Evolutionary conservation across 306 rosid genomes (phyloP).

Genomic region (Casuarina cunninghamiana): DNA sequence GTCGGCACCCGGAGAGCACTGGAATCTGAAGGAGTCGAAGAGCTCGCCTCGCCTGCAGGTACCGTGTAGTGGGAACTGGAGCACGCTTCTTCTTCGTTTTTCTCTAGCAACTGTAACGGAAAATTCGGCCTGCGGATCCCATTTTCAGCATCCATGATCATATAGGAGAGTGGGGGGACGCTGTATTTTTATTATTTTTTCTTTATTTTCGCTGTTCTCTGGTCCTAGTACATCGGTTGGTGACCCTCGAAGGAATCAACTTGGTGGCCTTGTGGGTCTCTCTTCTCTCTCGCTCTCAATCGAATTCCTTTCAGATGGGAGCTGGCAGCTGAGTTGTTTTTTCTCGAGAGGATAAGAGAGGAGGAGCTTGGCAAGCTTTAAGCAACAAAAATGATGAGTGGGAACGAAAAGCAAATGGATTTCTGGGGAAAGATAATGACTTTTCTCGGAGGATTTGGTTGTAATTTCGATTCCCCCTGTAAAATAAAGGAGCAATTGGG

Average conservation of each 20-base stretch:
- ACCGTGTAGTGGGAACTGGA: slow-evolving; percentile 35
- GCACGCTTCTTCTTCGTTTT: slow-evolving; percentile 46
- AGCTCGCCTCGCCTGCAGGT: slow-evolving; percentile 4
- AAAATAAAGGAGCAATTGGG: slow-evolving; percentile 11
- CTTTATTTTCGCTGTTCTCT: neutral
- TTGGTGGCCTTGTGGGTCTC: slow-evolving; percentile 77
- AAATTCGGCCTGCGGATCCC: slow-evolving; percentile 88
- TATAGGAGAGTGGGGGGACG: slow-evolving; percentile 22
- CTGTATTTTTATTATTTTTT: neutral
- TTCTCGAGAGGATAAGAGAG: slow-evolving; percentile 46
- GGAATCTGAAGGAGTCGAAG: neutral
- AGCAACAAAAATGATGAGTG: slow-evolving; percentile 94
- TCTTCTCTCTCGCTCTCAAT: slow-evolving; percentile 51
- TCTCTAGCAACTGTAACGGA: slow-evolving; percentile 83
- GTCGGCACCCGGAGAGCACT: neutral
- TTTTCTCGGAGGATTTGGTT: slow-evolving; percentile 6
- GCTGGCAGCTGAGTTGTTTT: slow-evolving; percentile 56
- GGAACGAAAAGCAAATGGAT: slow-evolving; percentile 29
- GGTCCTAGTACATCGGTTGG: slow-evolving; percentile 44
- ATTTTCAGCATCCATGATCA: slow-evolving; percentile 84
- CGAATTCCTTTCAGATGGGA: slow-evolving; percentile 76
- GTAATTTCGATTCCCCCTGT: slow-evolving; percentile 4
- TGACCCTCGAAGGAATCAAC: slow-evolving; percentile 46
- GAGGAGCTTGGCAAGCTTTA: slow-evolving; percentile 60
- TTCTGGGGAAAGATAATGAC: neutral